Base-by-base conservation (phyloP, 495 filamentous ascomycete species). In the Neurospora sp. region DNA sequence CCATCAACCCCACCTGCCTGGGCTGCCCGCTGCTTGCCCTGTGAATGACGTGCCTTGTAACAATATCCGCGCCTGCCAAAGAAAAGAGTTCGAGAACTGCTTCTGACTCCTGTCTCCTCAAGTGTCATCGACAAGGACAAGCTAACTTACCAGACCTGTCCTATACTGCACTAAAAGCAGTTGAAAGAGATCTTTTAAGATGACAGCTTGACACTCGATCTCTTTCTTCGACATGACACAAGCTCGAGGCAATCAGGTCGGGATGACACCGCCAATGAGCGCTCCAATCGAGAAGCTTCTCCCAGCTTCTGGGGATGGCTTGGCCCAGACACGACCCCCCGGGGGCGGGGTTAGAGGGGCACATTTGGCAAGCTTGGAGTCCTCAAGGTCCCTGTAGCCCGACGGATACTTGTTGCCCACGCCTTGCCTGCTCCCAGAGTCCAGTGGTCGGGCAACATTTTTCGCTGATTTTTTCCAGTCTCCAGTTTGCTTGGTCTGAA, bases 281-380 rank as follows among this genome's bases (percentile, higher is more conserved):
- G 28, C 15, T 19, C 70, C 74, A 76, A 74, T 78, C 76, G 75
- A 74, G 78, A 80, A 80, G 43, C 69, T 80, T 81, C 79, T 81
- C 69, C 70, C 34, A 70, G 48, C 69, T 81, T 81, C 79, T 76
- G 69, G 69, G 17, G 66, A 28, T 37, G 45, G 5, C 79, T 78
- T 80, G 75, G 77, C 78, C 45, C 42, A 38, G 21, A 54, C 69
- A 39, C 36, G 40, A 62, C 77, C 69, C 40, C 76, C 78, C 62
- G 11, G 75, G 77, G 72, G 79, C 76, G 77, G 79, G 78, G 78
- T 45, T 78, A 80, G 39, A 62, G 54, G 54, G 54, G 54, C 13
- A 62, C 54, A 17, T 34, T 62, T 31, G 24, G 54, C 54, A 62
- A 24, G 54, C 17, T 66, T 66, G 54, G 54, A 28, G 54, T 66